Evolutionary conservation across 768 basidiomycete genomes (phyloP).

Genomic region (Omphalotus guepiniiformis): DNA sequence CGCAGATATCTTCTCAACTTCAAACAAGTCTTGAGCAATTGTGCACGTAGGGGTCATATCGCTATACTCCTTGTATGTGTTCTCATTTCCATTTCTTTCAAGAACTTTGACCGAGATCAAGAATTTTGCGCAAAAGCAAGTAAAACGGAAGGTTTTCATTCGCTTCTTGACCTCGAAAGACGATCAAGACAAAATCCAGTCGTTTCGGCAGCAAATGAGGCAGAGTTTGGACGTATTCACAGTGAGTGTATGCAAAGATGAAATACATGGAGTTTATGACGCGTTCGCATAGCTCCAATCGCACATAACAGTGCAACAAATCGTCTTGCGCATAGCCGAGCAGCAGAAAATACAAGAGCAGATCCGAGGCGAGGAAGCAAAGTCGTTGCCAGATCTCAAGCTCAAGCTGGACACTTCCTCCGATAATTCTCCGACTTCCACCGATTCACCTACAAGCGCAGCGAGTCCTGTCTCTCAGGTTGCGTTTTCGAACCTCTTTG

Average conservation of each 20-base stretch:
- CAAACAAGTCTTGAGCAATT: not conserved
- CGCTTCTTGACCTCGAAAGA: not conserved
- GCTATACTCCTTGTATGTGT: too few relatives aligned
- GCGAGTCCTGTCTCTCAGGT: not conserved
- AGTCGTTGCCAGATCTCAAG: too few relatives aligned
- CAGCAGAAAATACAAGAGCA: too few relatives aligned
- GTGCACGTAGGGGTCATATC: not conserved
- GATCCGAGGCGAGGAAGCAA: too few relatives aligned
- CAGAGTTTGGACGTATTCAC: conserved; percentile 1
- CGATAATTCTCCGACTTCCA: not conserved
- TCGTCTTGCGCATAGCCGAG: not conserved
- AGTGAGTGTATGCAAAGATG: not conserved
- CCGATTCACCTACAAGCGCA: not conserved
- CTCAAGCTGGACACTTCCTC: too few relatives aligned
- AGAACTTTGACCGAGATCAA: not conserved
- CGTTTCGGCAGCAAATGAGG: not conserved
- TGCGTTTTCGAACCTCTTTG: conserved; percentile 4
- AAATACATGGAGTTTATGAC: not conserved
- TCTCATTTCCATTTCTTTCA: too few relatives aligned
- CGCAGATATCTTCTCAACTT: not conserved
- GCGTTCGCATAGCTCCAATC: not conserved
- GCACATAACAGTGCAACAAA: conserved; percentile 1
- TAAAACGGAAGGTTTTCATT: not conserved
- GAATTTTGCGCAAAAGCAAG: not conserved
- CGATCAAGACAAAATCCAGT: not conserved